Evolutionary conservation across 352 stramenopile genomes (phyloP).

Genomic region (Aphanomyces invadans): DNA sequence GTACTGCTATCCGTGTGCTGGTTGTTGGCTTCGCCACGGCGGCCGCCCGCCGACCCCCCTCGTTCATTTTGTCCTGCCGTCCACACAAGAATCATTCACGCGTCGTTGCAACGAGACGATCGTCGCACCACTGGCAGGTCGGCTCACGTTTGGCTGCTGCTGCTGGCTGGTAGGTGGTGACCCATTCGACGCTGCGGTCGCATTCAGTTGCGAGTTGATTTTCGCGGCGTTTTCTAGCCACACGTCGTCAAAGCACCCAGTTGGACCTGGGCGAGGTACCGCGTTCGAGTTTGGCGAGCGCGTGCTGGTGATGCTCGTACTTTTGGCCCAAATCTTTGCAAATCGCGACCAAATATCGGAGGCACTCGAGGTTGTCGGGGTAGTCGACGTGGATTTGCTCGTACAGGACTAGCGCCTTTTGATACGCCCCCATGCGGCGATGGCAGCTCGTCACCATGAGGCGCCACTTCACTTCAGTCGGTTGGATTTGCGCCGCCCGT

Average conservation of each 20-base stretch:
- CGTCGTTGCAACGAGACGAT: conserved; percentile 35
- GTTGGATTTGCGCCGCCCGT: conserved; percentile 90
- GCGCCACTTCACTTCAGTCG: conserved; percentile 92
- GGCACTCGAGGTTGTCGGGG: conserved; percentile 90
- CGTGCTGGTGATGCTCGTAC: conserved; percentile 89
- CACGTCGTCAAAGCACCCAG: no score
- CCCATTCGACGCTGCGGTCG: no score
- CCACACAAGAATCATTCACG: no score
- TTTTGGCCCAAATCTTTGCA: conserved; percentile 90
- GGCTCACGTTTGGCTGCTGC: conserved; percentile 30
- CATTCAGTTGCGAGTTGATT: conserved; percentile 19
- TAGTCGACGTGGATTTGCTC: conserved; percentile 92
- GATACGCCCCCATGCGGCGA: conserved; percentile 89
- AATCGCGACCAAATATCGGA: conserved; percentile 87
- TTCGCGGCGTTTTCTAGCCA: conserved; percentile 18
- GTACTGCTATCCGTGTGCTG: conserved; percentile 10
- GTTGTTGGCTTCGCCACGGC: conserved; percentile 7
- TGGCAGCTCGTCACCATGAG: conserved; percentile 96
- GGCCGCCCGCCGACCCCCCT: not conserved
- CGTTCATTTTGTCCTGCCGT: conserved; percentile 3
- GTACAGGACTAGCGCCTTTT: conserved; percentile 90
- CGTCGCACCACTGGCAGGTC: not conserved
- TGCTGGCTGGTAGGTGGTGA: conserved; percentile 29
- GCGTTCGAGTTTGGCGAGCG: conserved; percentile 86
- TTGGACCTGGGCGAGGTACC: not conserved